Base-by-base conservation (phyloP, 2,329 filamentous ascomycete species). In the Aspergillus phoenicis region DNA sequence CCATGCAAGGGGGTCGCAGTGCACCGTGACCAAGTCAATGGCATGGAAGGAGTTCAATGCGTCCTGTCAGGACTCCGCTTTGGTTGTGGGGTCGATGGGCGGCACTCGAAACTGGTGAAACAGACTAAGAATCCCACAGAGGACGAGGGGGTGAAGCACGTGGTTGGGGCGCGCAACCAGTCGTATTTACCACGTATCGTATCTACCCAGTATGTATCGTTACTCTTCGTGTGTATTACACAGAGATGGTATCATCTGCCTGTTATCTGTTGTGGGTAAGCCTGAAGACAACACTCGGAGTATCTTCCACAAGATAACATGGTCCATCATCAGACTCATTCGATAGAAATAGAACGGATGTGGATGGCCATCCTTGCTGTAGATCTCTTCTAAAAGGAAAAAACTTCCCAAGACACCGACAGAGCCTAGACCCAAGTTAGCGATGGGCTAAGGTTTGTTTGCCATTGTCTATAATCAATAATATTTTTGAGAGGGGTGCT, bases 21-120 rank as follows among this genome's bases (percentile, higher is more conserved):
- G 22, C 24, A n/a, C 22, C 20, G 24, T 55, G 36, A 43, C 24
- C 17, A 20, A n/a, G 13, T 28, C 26, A 47, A 45, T 36, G 53
- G n/a, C 47, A 45, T 41, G 38, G 53, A 20, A 28, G 43, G 36
- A 56, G 53, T 45, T 56, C 53, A 56, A 17, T 56, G 53, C 53
- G 53, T 56, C 53, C 53, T 56, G 53, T 56, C 53, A 56, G 39
- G 53, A 43, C 39, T 30, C 28, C 43, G 53, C 53, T 56, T 13
- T 22, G 17, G n/a, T 4, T 56, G 53, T 56, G 53, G 53, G 53
- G 53, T 47, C 53, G 43, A 45, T 55, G 52, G 39, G 22, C 20
- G 39, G 22, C 20, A 47, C 39, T 45, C 26, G 39, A 43, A 47
- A 43, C 43, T 56, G 53, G 53, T 56, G 53, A 56, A 56, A 56